phyloP scores from a whole-genome alignment of 257 asterid species.

The Sherardia arvensis region DNA sequence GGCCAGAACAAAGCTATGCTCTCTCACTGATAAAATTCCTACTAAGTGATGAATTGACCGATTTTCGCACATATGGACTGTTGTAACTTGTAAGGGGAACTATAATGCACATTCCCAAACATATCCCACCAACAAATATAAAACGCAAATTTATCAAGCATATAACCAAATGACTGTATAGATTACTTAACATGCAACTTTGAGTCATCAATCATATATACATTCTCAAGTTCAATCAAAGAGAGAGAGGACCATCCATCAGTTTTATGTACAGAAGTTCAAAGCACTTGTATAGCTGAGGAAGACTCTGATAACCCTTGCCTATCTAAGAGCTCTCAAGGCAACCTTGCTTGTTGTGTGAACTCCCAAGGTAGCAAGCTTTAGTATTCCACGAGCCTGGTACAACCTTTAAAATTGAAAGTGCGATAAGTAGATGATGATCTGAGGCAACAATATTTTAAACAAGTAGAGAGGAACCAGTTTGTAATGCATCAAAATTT shows the following conservation, averaged over 20 bases:
- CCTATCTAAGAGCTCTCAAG: slow-evolving; percentile 32
- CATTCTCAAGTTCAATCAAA: not conserved
- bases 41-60: no score
- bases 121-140: not conserved
- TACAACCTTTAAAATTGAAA: slow-evolving; percentile 51
- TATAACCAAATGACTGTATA: not conserved
- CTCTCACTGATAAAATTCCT: no score
- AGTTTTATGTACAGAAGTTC: not conserved
- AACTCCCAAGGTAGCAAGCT: slow-evolving; percentile 57
- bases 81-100: not conserved
- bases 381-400: slow-evolving; percentile 56
- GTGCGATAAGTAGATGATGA: slow-evolving; percentile 8
- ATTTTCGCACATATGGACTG: not conserved
- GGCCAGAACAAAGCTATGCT: no score
- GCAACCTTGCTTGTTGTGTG: slow-evolving; percentile 60
- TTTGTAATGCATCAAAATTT: not conserved
- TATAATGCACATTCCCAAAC: not conserved
- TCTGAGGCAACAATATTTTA: not conserved
- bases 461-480: not conserved
- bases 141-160: not conserved
- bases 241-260: not conserved
- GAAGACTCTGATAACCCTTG: not conserved
- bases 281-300: not conserved
- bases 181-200: not conserved
- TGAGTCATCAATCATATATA: slow-evolving; percentile 3